Evolutionary conservation across 1,284 basidiomycete genomes (phyloP).

Genomic region (Sanghuangporus weigelae): DNA sequence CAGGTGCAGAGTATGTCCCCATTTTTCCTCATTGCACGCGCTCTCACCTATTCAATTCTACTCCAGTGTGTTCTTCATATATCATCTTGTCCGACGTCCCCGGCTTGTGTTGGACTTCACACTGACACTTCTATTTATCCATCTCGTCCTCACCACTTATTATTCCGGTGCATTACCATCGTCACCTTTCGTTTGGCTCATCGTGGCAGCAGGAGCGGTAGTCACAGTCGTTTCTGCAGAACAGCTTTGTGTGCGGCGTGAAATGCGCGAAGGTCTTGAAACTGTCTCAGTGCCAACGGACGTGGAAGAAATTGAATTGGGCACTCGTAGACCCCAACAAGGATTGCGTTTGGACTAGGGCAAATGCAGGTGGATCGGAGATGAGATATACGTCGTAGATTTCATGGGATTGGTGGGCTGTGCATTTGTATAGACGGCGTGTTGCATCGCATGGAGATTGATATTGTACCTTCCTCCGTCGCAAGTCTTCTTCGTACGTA

Average conservation of each 20-base stretch:
- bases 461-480: not conserved
- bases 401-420: not conserved
- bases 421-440: not conserved
- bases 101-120: slow-evolving; percentile 94
- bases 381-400: not conserved
- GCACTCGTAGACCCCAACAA: slow-evolving; percentile 8
- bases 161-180: slow-evolving; percentile 86
- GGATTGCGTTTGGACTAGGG: slow-evolving; percentile 12
- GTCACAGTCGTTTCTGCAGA: slow-evolving; percentile 81
- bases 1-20: slow-evolving; percentile 71
- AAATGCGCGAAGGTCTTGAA: slow-evolving; percentile 83
- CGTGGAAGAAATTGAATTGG: slow-evolving; percentile 30
- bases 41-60: slow-evolving; percentile 17
- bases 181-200: slow-evolving; percentile 85
- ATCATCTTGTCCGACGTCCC: slow-evolving; percentile 82
- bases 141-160: slow-evolving; percentile 88
- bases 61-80: slow-evolving; percentile 80
- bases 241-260: slow-evolving; percentile 87
- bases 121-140: slow-evolving; percentile 84
- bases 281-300: slow-evolving; percentile 41
- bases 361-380: not conserved
- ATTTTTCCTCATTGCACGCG: not conserved
- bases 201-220: slow-evolving; percentile 67
- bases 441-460: not conserved
- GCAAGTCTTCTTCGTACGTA: not conserved